A percentile compares a stretch with the other conserved stretches of the same genome.
These are phyloP conservation scores for Termitomyces sp. DNA, from an alignment of 768 basidiomycete genomes.

Conservation along the genomic window DNA sequence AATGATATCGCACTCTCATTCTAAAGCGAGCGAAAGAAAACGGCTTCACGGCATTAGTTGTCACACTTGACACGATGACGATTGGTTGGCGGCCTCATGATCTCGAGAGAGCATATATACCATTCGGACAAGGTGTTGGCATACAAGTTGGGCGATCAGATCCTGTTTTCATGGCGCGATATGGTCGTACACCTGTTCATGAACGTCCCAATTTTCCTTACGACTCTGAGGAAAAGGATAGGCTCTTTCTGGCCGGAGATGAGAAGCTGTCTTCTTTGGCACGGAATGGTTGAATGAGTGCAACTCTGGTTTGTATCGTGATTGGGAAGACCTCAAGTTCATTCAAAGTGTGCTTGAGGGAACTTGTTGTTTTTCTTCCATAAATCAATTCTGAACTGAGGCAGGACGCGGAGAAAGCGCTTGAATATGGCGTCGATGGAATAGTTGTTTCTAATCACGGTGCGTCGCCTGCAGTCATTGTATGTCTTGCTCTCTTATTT, in stretches of 20 bases:
- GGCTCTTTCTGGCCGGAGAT: slow-evolving; percentile 42
- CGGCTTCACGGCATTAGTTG: slow-evolving; percentile 67
- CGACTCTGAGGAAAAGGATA: slow-evolving; percentile 41
- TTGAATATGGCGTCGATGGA: slow-evolving; percentile 61
- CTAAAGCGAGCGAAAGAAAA: slow-evolving; percentile 59
- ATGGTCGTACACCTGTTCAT: slow-evolving; percentile 39
- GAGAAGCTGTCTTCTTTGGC: slow-evolving; percentile 41
- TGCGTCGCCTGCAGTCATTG: slow-evolving; percentile 19
- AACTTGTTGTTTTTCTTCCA: slow-evolving; percentile 3
- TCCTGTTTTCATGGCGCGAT: slow-evolving; percentile 69
- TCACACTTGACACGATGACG: slow-evolving; percentile 71
- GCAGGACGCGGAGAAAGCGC: slow-evolving; percentile 66
- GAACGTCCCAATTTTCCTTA: slow-evolving; percentile 53
- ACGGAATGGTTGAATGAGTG: slow-evolving; percentile 57
- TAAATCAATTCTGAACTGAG: background rate
- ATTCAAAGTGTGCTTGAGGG: slow-evolving; percentile 60
- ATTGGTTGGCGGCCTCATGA: slow-evolving; percentile 80
- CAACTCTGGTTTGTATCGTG: slow-evolving; percentile 55
- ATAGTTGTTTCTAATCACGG: slow-evolving; percentile 83
- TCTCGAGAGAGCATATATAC: slow-evolving; percentile 56
- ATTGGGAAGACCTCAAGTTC: slow-evolving; percentile 70
- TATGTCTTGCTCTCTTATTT: background rate
- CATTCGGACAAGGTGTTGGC: slow-evolving; percentile 63
- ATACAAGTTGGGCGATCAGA: slow-evolving; percentile 66
- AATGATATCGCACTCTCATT: slow-evolving; percentile 60